Evolutionary conservation across 305 asterid species (phyloP), one percentile per base, ranked within the genome.

Genomic region (Stenogyne calaminthoides): DNA sequence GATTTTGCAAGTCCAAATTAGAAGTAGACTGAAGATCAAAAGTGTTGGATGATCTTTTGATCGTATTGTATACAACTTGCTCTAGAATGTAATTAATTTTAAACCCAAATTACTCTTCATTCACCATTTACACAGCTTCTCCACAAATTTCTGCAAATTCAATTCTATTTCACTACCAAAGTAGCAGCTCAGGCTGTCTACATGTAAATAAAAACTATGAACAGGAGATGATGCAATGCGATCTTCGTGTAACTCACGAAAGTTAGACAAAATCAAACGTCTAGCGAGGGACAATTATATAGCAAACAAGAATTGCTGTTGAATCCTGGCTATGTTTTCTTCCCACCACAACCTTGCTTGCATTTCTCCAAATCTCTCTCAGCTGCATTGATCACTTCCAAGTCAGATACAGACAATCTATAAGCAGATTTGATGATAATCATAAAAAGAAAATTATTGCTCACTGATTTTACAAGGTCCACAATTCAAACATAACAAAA

Each of bases 331-430:
- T 88, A 87, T 78, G 81, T 93, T 91, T 60, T 82, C 90, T 82
- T 91, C 96, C 98, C 98, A 93, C 96, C 97, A 91, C 73, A 84
- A 55, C 81, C 96, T 83, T 19, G 98, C 98, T 29, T 89, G 96
- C 88, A 72, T 86, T 87, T 93, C 97, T 70, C 89, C 96, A 20
- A 93, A 93, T 77, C 55, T 88, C 80, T 91, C 98, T 67, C 97
- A 96, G 80, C 97, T 93, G 96, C 85, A 87, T n/a, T 34, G 51
- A 51, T 42, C 34, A 40, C 40, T 76, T 58, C 65, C 62, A 69
- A 20, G 82, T 84, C 62, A 84, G 77, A 71, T 20, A 67, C 29
- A 54, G 66, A 52, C 46, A 51, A 42, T 44, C 10, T 54, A 65
- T 32, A 47, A 44, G 27, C 11, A 57, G 56, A 39, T 34, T 14